Evolutionary conservation across 805 yeast species (phyloP), one percentile per base, ranked within the genome.

Genomic region (Teunomyces lycoperdinae): DNA sequence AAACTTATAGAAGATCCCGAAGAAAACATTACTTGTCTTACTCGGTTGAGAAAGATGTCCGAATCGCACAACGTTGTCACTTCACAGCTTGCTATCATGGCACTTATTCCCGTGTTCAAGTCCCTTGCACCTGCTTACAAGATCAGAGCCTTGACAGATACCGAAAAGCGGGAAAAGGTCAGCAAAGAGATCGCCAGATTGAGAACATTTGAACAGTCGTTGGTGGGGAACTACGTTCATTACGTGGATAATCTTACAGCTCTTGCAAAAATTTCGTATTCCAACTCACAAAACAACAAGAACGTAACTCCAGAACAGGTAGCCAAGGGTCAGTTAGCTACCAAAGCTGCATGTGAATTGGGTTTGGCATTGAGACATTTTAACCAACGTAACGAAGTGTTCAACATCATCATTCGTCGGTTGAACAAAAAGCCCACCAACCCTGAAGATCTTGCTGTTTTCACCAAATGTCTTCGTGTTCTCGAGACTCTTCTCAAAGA

Each of bases 1-100:
- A 78, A 78, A 36, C 68, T 92, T 31, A 82, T 82, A 58, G 96
- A 90, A 62, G 88, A 89, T 49, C 97, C 98, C 5, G 98, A 94
- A 64, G 96, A 89, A 58, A 80, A 91, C 58, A 74, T 85, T 6
- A 61, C 78, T 10, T 72, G 81, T 27, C 70, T 91, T 9, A 76
- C 86, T 2, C 80, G 91, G 61, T 73, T 87, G 43, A 71, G 87
- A 45, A 81, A 77, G 55, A 85, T 87, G 89, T 75, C 88, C 0
- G 77, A 72, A 48, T 84, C 94, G 1, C 78, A 77, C 55, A 83
- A 85, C 55, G 72, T 79, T 47, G 85, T 78, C 58, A 83, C 87
- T 2, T 71, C 83, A 32, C 86, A 87, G 64, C 73, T 90, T 46
- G 79, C 96, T 0, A 70, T 90, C 50, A 70, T 89, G 52, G 85